Percentiles rank a stretch among this genome's conserved stretches.
Conservation (phyloP, 2,329 filamentous ascomycete genomes). For the Cladosporium sp. region DNA sequence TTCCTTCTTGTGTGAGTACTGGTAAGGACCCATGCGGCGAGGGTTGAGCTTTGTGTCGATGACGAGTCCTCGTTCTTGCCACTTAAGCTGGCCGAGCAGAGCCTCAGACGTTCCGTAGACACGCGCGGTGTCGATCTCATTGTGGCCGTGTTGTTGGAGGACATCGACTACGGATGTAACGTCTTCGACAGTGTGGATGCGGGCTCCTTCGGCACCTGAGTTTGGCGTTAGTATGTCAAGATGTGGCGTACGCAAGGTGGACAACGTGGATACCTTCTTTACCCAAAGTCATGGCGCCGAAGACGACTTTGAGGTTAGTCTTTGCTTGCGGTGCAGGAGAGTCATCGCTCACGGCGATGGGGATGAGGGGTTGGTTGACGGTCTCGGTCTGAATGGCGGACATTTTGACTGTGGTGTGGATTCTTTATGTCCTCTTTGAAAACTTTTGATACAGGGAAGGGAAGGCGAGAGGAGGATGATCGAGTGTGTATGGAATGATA, state of each 20-base stretch:
- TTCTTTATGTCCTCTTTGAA: not conserved
- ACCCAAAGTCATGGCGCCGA: not conserved
- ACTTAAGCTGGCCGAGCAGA: slow-evolving; percentile 69
- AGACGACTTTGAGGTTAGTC: not conserved
- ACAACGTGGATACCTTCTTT: not conserved
- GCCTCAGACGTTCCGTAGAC: slow-evolving; percentile 73
- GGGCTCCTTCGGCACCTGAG: slow-evolving; percentile 52
- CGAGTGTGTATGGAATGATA: not conserved
- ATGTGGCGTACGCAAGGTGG: not conserved
- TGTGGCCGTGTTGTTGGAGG: slow-evolving; percentile 72
- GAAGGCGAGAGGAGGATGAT: not conserved
- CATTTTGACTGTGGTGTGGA: not conserved
- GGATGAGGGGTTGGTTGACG: not conserved
- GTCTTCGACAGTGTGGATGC: slow-evolving; percentile 66
- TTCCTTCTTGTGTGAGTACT: slow-evolving; percentile 59
- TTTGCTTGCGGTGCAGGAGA: not conserved
- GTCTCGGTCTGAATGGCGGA: not conserved
- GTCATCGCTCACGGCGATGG: not conserved
- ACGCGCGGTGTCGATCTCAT: slow-evolving; percentile 78
- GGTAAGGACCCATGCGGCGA: slow-evolving; percentile 54
- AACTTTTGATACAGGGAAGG: not conserved
- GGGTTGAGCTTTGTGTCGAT: slow-evolving; percentile 70
- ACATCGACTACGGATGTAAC: slow-evolving; percentile 70
- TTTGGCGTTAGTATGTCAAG: not conserved
- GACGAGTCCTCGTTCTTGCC: slow-evolving; percentile 73